These are phyloP conservation scores for Groenewaldozyma sp. DNA, from an alignment of 1,139 yeast genomes.

Conservation along the genomic window DNA sequence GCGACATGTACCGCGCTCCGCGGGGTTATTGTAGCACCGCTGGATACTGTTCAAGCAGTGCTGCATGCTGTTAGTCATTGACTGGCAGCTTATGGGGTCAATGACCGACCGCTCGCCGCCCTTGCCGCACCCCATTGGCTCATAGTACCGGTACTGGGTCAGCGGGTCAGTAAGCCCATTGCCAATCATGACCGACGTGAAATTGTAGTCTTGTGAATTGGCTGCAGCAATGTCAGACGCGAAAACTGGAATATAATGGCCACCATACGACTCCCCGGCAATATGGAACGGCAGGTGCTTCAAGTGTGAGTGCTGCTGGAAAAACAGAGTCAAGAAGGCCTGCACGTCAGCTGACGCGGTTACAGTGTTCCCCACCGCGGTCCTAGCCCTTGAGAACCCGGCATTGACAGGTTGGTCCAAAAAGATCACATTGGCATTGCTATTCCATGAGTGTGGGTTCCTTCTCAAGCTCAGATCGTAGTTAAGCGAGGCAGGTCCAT, in stretches of 20 bases:
- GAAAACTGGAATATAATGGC: conserved; percentile 92
- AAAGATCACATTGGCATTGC: conserved; percentile 57
- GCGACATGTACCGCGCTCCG: conserved; percentile 77
- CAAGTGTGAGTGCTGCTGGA: conserved; percentile 84
- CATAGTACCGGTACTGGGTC: conserved; percentile 79
- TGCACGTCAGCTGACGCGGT: conserved; percentile 92
- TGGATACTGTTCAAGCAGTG: conserved; percentile 74
- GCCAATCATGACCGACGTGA: conserved; percentile 85
- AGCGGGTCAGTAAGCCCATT: conserved; percentile 94
- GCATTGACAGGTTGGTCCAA: conserved; percentile 68
- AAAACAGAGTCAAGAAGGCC: conserved; percentile 84
- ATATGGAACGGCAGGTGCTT: conserved; percentile 70
- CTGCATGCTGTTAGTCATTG: conserved; percentile 63
- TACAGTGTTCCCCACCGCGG: conserved; percentile 28
- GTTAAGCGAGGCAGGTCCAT: conserved; percentile 20
- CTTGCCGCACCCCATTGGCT: conserved; percentile 96
- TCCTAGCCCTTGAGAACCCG: conserved; percentile 55
- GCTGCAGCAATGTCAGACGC: conserved; percentile 70
- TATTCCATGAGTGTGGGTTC: conserved; percentile 63
- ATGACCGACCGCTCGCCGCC: conserved; percentile 82
- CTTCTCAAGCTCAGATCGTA: conserved; percentile 40
- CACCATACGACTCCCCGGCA: conserved; percentile 98
- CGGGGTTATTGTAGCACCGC: conserved; percentile 61
- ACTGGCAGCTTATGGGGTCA: conserved; percentile 64
- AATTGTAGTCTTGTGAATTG: conserved; percentile 66